Percentiles rank a stretch among this genome's conserved stretches.
Conservation (phyloP, 768 basidiomycete species). For the Mycena rebaudengoi region DNA sequence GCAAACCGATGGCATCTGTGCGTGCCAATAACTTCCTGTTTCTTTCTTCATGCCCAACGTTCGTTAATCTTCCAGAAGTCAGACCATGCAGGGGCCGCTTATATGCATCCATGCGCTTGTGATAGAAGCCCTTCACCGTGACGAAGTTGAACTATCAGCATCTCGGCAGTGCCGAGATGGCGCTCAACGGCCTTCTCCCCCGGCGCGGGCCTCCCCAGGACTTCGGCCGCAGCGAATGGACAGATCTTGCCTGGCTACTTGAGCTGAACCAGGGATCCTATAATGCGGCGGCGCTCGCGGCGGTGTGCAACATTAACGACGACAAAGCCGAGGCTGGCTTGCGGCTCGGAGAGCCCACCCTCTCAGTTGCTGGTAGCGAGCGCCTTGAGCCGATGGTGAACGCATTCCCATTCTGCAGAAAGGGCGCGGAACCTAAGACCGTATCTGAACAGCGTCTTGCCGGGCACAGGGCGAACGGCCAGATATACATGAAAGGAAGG, state of each 20-base stretch:
- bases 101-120: slow-evolving; percentile 35
- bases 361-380: slow-evolving; percentile 27
- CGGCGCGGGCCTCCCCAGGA: slow-evolving; percentile 20
- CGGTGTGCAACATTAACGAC: slow-evolving; percentile 26
- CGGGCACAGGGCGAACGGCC: background rate
- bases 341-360: slow-evolving; percentile 32
- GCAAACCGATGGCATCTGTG: background rate
- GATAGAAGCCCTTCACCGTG: slow-evolving; percentile 29
- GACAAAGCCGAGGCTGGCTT: background rate
- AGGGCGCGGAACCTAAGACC: slow-evolving; percentile 18
- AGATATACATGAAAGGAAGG: too few species aligned
- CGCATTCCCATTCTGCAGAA: slow-evolving; percentile 25
- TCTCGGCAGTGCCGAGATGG: slow-evolving; percentile 28
- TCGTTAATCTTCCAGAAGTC: slow-evolving; percentile 28
- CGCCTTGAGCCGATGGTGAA: slow-evolving; percentile 31
- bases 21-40: background rate
- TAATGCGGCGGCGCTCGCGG: slow-evolving; percentile 32
- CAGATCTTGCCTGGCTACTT: slow-evolving; percentile 34
- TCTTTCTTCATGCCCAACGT: background rate
- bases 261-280: slow-evolving; percentile 35
- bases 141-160: slow-evolving; percentile 19
- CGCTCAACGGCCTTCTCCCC: slow-evolving; percentile 32
- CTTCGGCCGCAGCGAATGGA: slow-evolving; percentile 28
- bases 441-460: background rate
- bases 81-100: slow-evolving; percentile 23